Base-by-base conservation (phyloP, 2,329 filamentous ascomycete genomes). In the Parasarocladium wereldwijsianum region DNA sequence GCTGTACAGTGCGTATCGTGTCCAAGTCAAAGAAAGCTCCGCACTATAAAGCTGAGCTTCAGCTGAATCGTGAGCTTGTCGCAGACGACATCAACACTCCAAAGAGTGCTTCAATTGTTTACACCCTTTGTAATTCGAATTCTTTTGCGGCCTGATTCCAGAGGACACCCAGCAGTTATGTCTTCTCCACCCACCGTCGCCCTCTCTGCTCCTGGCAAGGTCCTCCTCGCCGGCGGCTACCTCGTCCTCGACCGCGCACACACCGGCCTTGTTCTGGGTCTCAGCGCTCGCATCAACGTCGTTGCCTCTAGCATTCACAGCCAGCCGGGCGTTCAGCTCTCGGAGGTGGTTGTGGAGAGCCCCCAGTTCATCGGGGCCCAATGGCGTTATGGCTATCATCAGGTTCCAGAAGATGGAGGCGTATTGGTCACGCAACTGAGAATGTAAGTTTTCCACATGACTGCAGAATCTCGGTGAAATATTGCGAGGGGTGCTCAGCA, bases 141-240 rank as follows among this genome's bases (percentile, higher is more conserved):
- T n/a, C n/a, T n/a, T n/a, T n/a, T n/a, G n/a, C n/a, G n/a, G n/a
- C n/a, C n/a, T n/a, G n/a, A n/a, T n/a, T n/a, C n/a, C n/a, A n/a
- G n/a, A n/a, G n/a, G n/a, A 22, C 20, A 34, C 18, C 23, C 9
- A 8, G 15, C 24, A 14, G 32, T 9, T 47, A 52, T 44, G n/a
- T n/a, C n/a, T n/a, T n/a, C n/a, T n/a, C n/a, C n/a, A n/a, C 49
- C 51, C 37, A 57, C 58, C 28, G 44, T 55, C 27, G 77, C 76
- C 46, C 71, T 93, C 40, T 96, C 90, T 38, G 87, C 90, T 14
- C 90, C 90, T 12, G 90, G 90, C 43, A 98, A 98, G 62, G 90
- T 98, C 36, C 70, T 98, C 39, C 70, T 96, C 32, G 84, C 87
- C 4, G 90, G 90, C 38, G 90, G 90, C 37, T 98, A 96, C 55